These are phyloP conservation scores for Candida ortonii DNA, from an alignment of 805 yeast species.

Conservation along the genomic window DNA sequence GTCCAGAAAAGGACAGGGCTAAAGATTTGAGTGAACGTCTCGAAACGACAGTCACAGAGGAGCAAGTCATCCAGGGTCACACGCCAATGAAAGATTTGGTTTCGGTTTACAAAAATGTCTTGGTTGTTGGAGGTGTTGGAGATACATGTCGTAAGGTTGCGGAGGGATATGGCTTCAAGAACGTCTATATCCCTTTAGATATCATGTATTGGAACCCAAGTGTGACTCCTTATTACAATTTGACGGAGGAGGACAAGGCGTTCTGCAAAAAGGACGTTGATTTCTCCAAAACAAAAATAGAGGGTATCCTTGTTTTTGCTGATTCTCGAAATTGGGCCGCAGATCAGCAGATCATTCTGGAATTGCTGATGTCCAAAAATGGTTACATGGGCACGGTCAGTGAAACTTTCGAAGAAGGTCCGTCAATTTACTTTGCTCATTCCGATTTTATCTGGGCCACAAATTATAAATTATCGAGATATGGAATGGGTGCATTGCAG, in stretches of 20 bases:
- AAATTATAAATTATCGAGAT: slow-evolving; percentile 73
- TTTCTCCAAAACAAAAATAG: slow-evolving; percentile 64
- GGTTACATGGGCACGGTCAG: slow-evolving; percentile 86
- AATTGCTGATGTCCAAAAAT: slow-evolving; percentile 66
- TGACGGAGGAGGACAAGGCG: slow-evolving; percentile 66
- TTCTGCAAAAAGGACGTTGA: slow-evolving; percentile 57
- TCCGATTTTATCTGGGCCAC: slow-evolving; percentile 95
- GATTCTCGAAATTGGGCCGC: slow-evolving; percentile 93
- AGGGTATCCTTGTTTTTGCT: slow-evolving; percentile 85
- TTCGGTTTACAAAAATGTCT: slow-evolving; percentile 62
- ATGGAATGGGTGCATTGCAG: slow-evolving; percentile 94
- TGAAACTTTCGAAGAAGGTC: slow-evolving; percentile 70
- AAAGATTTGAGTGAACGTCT: slow-evolving; percentile 64
- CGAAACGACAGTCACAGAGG: slow-evolving; percentile 58
- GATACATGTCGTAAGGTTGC: slow-evolving; percentile 84
- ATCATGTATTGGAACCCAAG: slow-evolving; percentile 84
- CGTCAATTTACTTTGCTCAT: slow-evolving; percentile 83
- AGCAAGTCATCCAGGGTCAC: slow-evolving; percentile 88
- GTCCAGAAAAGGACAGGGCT: slow-evolving; percentile 72
- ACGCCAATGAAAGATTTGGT: slow-evolving; percentile 89
- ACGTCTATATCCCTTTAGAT: slow-evolving; percentile 80
- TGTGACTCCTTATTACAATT: slow-evolving; percentile 77
- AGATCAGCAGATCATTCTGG: slow-evolving; percentile 86
- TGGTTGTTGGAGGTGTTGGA: slow-evolving; percentile 88
- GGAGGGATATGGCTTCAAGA: slow-evolving; percentile 75